phyloP scores from a whole-genome alignment of 805 yeast genomes.

The Jamesozyma rosinii region DNA sequence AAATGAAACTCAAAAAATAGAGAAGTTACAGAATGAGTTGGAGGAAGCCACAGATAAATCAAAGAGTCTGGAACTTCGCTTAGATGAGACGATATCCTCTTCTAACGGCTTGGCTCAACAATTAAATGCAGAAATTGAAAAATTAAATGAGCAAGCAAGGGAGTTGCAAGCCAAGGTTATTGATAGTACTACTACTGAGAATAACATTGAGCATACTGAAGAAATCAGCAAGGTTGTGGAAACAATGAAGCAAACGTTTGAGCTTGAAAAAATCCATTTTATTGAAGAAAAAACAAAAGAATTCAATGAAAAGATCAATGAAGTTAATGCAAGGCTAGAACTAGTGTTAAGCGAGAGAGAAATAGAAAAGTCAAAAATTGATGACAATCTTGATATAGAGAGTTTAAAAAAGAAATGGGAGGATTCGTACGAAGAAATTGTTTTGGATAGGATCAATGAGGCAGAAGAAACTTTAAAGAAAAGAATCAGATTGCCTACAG shows the following conservation, averaged over 20 bases:
- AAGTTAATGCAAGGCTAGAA: conserved; percentile 11
- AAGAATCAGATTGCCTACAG: conserved; percentile 35
- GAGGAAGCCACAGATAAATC: conserved; percentile 14
- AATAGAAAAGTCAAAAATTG: conserved; percentile 1
- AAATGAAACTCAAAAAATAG: not conserved
- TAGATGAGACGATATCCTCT: conserved; percentile 6
- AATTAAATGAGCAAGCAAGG: conserved; percentile 14
- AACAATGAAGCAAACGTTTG: conserved; percentile 21
- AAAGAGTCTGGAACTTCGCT: conserved; percentile 12
- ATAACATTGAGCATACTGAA: conserved; percentile 14
- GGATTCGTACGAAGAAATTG: conserved; percentile 24
- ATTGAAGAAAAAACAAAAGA: conserved; percentile 17
- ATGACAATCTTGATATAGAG: conserved; percentile 11
- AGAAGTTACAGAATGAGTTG: conserved; percentile 11
- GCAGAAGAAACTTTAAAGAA: conserved; percentile 38
- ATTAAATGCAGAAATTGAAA: conserved; percentile 8
- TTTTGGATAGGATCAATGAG: conserved; percentile 27
- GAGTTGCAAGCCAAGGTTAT: conserved; percentile 19
- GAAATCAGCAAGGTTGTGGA: conserved; percentile 17
- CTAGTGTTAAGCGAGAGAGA: not conserved
- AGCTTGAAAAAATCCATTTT: conserved; percentile 22
- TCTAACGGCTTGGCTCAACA: conserved; percentile 6
- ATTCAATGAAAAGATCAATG: conserved; percentile 16
- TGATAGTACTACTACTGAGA: conserved; percentile 11
- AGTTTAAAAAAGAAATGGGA: conserved; percentile 30